A percentile compares a stretch with the other conserved stretches of the same genome.
phyloP scores from a whole-genome alignment of 257 asterid genomes.

The Ehretia macrophylla region DNA sequence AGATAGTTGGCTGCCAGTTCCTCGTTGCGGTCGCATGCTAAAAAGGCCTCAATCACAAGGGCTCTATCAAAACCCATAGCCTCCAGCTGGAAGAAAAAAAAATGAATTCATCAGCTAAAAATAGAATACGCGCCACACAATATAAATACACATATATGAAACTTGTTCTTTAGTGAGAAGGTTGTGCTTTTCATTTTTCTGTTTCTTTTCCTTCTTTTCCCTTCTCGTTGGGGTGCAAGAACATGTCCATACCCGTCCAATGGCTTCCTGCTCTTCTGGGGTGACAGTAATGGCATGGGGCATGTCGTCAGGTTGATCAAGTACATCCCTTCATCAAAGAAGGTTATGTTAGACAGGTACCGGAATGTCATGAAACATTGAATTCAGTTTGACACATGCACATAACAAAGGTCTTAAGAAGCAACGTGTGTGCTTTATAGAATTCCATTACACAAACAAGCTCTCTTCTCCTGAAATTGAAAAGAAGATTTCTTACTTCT shows the following conservation, averaged over 20 bases:
- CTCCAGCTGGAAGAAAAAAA: constrained; percentile 48
- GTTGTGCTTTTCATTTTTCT: background rate
- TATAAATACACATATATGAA: background rate
- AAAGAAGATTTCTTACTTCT: too few relatives aligned
- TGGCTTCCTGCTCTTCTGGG: constrained; percentile 88
- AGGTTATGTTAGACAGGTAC: background rate
- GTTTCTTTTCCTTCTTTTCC: too few relatives aligned
- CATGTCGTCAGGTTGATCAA: constrained; percentile 82
- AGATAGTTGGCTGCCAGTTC: constrained; percentile 85
- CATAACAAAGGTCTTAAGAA: too few relatives aligned
- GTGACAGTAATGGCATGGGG: constrained; percentile 97
- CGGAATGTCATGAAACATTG: too few relatives aligned
- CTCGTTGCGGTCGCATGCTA: constrained; percentile 95
- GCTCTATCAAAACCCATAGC: constrained; percentile 96
- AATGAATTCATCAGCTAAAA: background rate
- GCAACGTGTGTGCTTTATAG: too few relatives aligned
- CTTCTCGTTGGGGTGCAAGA: background rate
- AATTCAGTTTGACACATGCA: background rate
- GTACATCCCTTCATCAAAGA: constrained; percentile 52
- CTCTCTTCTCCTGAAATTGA: too few relatives aligned
- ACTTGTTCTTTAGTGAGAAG: background rate
- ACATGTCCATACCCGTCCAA: constrained; percentile 59
- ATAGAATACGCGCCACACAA: background rate
- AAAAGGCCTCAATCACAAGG: constrained; percentile 86
- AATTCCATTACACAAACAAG: too few relatives aligned